phyloP scores from a whole-genome alignment of 2,329 filamentous ascomycete genomes.

The Juglanconis juglandina region DNA sequence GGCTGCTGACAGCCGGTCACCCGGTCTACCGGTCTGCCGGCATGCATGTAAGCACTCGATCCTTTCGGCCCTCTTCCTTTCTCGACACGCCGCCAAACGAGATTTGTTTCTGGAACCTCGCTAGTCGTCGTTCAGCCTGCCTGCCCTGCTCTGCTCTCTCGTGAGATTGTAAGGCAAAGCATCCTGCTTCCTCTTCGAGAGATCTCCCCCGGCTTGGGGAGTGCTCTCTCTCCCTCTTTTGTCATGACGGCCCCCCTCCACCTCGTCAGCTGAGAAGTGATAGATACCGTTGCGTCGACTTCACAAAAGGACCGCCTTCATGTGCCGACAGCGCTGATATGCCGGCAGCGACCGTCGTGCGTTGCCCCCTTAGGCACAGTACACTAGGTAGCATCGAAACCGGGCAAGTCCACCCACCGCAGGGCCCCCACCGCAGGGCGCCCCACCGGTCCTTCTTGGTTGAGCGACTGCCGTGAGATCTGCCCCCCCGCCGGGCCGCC shows the following conservation, averaged over 20 bases:
- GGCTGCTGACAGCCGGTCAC: too few species aligned
- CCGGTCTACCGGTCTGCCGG: too few species aligned
- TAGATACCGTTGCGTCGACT: background rate
- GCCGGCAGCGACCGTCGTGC: background rate
- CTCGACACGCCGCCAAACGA: too few species aligned
- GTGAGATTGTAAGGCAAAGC: conserved; percentile 1
- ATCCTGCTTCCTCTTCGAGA: conserved; percentile 14
- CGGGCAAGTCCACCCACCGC: background rate
- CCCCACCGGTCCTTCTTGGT: background rate
- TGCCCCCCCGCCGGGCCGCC: background rate
- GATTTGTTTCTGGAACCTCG: conserved; percentile 10
- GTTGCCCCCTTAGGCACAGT: background rate
- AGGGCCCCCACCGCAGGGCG: too few species aligned
- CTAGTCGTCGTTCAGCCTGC: background rate
- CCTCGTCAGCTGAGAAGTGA: background rate
- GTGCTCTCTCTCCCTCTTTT: background rate
- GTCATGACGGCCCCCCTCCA: background rate
- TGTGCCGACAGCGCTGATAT: background rate
- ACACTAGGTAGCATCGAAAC: background rate
- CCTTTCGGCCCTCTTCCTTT: too few species aligned
- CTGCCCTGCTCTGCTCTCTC: background rate
- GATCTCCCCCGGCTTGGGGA: conserved; percentile 2
- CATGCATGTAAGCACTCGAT: too few species aligned
- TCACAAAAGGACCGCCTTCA: background rate
- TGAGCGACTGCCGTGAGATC: background rate